Evolutionary conservation across 257 asterid genomes (phyloP).

Genomic region (Solanum virginianum): DNA sequence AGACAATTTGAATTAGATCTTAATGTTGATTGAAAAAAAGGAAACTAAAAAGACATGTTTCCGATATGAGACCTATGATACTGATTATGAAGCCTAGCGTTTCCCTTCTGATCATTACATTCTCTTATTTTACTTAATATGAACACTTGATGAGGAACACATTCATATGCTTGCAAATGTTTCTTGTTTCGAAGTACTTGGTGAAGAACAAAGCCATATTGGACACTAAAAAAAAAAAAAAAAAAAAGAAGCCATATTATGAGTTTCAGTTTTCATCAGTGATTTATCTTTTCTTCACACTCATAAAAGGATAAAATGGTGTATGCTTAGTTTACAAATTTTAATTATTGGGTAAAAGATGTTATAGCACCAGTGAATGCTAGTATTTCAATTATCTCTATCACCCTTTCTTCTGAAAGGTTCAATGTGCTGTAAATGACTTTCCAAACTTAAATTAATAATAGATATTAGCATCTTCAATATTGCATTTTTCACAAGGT

Average conservation of each 20-base stretch:
- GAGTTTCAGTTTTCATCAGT: neutral
- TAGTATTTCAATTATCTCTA: neutral
- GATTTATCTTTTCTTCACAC: neutral
- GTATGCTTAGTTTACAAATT: neutral
- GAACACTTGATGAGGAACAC: neutral
- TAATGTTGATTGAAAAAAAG: neutral
- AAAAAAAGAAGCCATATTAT: neutral
- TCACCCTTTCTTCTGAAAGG: neutral
- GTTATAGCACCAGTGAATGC: neutral
- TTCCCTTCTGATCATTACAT: neutral
- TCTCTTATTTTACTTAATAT: neutral
- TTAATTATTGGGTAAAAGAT: neutral
- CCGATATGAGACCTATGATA: neutral
- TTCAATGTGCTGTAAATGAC: neutral
- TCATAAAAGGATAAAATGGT: neutral
- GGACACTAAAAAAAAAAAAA: neutral
- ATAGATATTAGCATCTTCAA: neutral
- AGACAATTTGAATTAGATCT: neutral
- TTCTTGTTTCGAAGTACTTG: neutral
- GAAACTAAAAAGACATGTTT: neutral
- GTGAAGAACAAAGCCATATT: neutral
- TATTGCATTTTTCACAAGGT: neutral
- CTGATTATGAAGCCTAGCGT: neutral
- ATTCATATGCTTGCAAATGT: neutral
- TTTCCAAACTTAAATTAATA: neutral